Evolutionary conservation across 179 eudicot genomes (phyloP).

Genomic region (Beta lomatogona): DNA sequence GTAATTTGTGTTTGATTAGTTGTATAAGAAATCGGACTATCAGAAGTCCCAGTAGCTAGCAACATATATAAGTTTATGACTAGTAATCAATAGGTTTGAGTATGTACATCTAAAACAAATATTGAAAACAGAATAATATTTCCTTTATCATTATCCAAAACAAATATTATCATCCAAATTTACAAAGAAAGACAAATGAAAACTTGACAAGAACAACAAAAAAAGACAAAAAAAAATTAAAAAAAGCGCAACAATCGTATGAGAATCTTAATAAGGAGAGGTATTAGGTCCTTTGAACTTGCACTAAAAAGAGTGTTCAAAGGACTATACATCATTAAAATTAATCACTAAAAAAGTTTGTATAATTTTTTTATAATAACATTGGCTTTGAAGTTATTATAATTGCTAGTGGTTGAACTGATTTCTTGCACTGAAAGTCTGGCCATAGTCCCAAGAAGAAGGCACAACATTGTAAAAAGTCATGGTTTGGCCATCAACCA

Average conservation of each 20-base stretch:
- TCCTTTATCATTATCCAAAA: no score
- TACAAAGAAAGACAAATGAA: no score
- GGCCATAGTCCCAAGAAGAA: constrained; percentile 67
- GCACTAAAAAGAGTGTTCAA: constrained; percentile 15
- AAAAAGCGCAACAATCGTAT: neutral
- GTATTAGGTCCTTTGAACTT: constrained; percentile 19
- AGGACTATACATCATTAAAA: neutral
- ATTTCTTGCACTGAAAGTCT: constrained; percentile 51
- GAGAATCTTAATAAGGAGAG: neutral
- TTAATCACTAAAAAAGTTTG: neutral
- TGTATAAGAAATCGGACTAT: no score
- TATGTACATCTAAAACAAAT: no score
- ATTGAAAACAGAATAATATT: no score
- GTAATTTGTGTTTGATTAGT: no score
- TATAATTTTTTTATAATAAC: neutral
- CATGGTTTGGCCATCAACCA: constrained; percentile 51
- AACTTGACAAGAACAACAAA: neutral
- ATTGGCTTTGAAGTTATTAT: neutral
- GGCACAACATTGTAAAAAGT: constrained; percentile 61
- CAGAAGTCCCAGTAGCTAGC: no score
- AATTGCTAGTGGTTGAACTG: constrained; percentile 41
- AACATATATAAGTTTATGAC: no score
- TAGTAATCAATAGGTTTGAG: no score
- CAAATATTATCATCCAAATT: no score
- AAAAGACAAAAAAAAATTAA: neutral